Evolutionary conservation across 306 rosid species (phyloP).

Genomic region (Cucumis cinereus): DNA sequence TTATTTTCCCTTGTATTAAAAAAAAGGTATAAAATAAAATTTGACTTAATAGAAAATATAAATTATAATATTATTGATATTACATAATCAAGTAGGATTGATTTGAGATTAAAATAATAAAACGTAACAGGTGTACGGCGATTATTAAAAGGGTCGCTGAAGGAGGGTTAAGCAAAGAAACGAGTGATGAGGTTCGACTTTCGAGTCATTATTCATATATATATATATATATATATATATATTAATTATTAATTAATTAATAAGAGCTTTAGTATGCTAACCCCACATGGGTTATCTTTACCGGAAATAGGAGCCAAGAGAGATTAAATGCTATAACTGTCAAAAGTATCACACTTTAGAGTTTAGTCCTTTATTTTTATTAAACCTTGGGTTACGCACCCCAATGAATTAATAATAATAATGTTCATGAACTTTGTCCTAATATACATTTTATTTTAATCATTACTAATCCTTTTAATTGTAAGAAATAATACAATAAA

Average conservation of each 20-base stretch:
- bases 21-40: not conserved
- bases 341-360: not conserved
- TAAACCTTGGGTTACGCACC: not conserved
- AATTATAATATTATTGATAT: not conserved
- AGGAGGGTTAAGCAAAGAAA: not conserved
- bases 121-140: not conserved
- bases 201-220: not conserved
- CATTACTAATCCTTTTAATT: not conserved
- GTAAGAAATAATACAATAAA: not conserved
- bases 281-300: conserved; percentile 13
- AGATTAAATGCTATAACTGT: not conserved
- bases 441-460: not conserved
- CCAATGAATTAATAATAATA: not conserved
- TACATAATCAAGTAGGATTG: not conserved
- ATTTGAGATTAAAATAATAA: not conserved
- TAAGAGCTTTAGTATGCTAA: not conserved
- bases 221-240: too few species aligned
- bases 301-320: not conserved
- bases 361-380: not conserved
- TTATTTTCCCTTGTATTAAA: not conserved
- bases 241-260: too few species aligned
- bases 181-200: not conserved
- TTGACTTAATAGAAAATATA: not conserved
- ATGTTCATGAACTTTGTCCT: not conserved
- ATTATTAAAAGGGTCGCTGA: not conserved